Evolutionary conservation across 805 yeast genomes (phyloP).

Genomic region (Saccharomycopsis schoenii): DNA sequence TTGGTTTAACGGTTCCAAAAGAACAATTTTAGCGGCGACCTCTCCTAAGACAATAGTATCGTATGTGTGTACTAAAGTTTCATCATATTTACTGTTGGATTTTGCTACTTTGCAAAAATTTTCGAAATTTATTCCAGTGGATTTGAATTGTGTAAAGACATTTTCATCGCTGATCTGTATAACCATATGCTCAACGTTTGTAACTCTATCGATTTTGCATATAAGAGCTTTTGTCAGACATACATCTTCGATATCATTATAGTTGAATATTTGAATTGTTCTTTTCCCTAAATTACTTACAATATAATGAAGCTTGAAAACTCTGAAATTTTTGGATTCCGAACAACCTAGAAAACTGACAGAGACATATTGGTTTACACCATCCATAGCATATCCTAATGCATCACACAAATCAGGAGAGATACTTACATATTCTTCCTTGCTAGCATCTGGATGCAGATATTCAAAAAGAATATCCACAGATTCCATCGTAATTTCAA

Average conservation of each 20-base stretch:
- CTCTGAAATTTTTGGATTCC: not conserved
- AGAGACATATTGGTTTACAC: slow-evolving; percentile 5
- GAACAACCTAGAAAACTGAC: slow-evolving; percentile 8
- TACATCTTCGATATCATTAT: not conserved
- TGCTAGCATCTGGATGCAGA: not conserved
- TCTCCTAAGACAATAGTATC: slow-evolving; percentile 36
- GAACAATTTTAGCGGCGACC: slow-evolving; percentile 38
- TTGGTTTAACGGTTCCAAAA: slow-evolving; percentile 69
- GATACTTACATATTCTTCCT: not conserved
- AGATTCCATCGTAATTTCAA: not conserved
- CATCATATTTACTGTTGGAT: slow-evolving; percentile 18
- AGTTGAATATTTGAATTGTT: not conserved
- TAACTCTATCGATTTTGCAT: not conserved
- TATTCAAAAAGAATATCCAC: not conserved
- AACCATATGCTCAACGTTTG: slow-evolving; percentile 17
- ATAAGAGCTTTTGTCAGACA: slow-evolving; percentile 7
- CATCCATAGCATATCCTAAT: not conserved
- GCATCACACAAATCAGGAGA: not conserved
- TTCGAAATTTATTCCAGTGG: not conserved
- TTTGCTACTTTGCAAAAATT: slow-evolving; percentile 19
- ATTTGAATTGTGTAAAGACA: slow-evolving; percentile 12
- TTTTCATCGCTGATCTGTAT: slow-evolving; percentile 21
- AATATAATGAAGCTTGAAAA: slow-evolving; percentile 6
- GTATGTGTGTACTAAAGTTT: slow-evolving; percentile 25
- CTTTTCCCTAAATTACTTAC: slow-evolving; percentile 1